Base-by-base conservation (phyloP, 2,329 filamentous ascomycete genomes). In the Claviceps quebecensis region DNA sequence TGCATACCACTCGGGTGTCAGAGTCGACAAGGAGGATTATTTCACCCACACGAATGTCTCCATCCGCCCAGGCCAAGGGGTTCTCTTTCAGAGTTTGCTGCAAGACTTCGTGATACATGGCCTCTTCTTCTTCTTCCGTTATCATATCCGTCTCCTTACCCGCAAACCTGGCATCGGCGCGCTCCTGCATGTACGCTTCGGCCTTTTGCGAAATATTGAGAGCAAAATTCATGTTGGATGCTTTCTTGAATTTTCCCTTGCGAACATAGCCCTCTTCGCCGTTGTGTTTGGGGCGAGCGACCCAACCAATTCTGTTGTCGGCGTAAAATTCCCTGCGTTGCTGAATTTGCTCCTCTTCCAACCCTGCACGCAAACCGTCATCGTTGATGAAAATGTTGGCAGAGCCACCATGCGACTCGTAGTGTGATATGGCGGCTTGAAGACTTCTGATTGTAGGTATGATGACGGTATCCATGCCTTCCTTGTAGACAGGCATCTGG, bases 151-250 rank as follows among this genome's bases (percentile, higher is more conserved):
- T 54, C 5, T 55, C 59, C 5, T 54, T 55, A 1, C 51, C 37
- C 0, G 50, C 53, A 7, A 60, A 23, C 16, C 51, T 54, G 26
- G 51, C 53, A 36, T 62, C 59, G 7, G 62, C 55, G 49, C 59
- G 54, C 4, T 61, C 55, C 17, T 67, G 65, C 39, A 87, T 67
- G 53, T 76, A 76, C 11, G 77, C 75, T 62, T 86, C 83, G 2
- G 84, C 75, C 53, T 76, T 72, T 59, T 77, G 75, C 38, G 76
- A 80, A 49, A 84, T 67, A 57, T 75, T 75, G 52, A 86, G 69
- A 3, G 75, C 81, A 59, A 81, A 86, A 63, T 86, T 87, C 83
- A 87, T 86, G 68, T 87, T 87, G 29, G 81, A 85, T 1, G 81
- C 81, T 66, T 85, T 84, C 69, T 85, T 85, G 70, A 84, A 85